Evolutionary conservation across 1,284 basidiomycete genomes (phyloP).

Genomic region (Ceratobasidium theobromae): DNA sequence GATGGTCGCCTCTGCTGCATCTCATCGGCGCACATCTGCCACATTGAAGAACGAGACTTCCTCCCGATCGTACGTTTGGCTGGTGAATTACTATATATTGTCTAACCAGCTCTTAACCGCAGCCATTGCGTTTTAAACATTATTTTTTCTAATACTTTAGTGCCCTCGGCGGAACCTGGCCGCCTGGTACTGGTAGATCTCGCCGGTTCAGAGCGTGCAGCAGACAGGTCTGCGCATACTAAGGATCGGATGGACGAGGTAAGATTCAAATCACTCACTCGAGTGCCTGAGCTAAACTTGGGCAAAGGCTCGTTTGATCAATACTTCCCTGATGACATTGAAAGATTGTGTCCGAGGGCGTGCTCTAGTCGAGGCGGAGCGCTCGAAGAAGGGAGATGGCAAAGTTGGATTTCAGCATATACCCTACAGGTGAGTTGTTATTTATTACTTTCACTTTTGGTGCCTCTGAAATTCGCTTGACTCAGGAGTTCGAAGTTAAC

Average conservation of each 20-base stretch:
- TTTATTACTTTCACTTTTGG: not conserved
- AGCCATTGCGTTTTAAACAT: constrained; percentile 46
- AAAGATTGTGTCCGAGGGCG: constrained; percentile 46
- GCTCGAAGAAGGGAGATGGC: constrained; percentile 24
- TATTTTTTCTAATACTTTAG: constrained; percentile 42
- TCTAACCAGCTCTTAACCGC: constrained; percentile 35
- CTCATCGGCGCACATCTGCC: constrained; percentile 43
- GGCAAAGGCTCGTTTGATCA: constrained; percentile 44
- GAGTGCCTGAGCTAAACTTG: not conserved
- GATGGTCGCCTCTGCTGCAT: constrained; percentile 11
- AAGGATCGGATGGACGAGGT: constrained; percentile 32
- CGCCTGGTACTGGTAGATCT: constrained; percentile 44
- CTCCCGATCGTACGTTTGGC: constrained; percentile 19
- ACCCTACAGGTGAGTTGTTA: constrained; percentile 40
- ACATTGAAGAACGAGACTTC: constrained; percentile 41
- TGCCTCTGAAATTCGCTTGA: not conserved
- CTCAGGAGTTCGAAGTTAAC: constrained; percentile 41
- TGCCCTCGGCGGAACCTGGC: constrained; percentile 45
- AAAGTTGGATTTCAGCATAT: constrained; percentile 46
- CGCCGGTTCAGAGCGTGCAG: constrained; percentile 36
- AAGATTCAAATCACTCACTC: not conserved
- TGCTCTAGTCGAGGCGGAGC: constrained; percentile 23
- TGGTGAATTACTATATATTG: not conserved
- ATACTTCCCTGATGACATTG: constrained; percentile 45
- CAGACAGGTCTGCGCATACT: constrained; percentile 38